A percentile compares a stretch with the other conserved stretches of the same genome.
Evolutionary conservation across 495 filamentous ascomycete species (phyloP).

Genomic region (Symbiotaphrina buchneri): DNA sequence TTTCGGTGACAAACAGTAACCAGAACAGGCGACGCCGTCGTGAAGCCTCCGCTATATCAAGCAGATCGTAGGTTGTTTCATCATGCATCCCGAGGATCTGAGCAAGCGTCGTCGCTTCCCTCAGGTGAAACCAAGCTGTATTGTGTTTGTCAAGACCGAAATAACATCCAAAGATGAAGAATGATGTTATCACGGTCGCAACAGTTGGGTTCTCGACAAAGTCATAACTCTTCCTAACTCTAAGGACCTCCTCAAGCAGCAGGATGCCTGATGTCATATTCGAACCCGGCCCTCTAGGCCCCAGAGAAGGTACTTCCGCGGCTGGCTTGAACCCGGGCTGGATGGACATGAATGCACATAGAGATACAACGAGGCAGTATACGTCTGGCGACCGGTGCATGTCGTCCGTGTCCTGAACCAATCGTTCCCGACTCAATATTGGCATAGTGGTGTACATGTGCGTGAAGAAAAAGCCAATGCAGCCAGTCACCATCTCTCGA

Average conservation of each 20-base stretch:
- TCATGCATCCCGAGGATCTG: conserved; percentile 29
- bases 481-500: conserved; percentile 36
- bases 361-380: conserved; percentile 56
- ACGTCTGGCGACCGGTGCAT: conserved; percentile 44
- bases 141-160: conserved; percentile 18
- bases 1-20: conserved; percentile 49
- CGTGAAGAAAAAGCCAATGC: conserved; percentile 66
- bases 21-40: conserved; percentile 41
- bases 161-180: conserved; percentile 17
- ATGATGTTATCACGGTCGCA: conserved; percentile 15
- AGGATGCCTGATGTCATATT: conserved; percentile 24
- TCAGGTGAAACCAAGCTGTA: conserved; percentile 18
- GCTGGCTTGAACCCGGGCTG: conserved; percentile 42
- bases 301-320: background rate
- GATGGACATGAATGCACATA: conserved; percentile 72
- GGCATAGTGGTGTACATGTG: conserved; percentile 72
- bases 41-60: conserved; percentile 27
- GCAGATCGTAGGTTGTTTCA: conserved; percentile 26
- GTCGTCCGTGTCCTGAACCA: conserved; percentile 34
- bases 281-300: too few relatives aligned
- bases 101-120: conserved; percentile 19
- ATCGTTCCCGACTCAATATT: conserved; percentile 42
- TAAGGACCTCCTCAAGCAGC: conserved; percentile 54
- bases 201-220: conserved; percentile 31
- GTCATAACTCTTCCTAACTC: conserved; percentile 53